These are phyloP conservation scores for Rosa chinensis DNA, from an alignment of 306 rosid genomes.

Conservation along the genomic window DNA sequence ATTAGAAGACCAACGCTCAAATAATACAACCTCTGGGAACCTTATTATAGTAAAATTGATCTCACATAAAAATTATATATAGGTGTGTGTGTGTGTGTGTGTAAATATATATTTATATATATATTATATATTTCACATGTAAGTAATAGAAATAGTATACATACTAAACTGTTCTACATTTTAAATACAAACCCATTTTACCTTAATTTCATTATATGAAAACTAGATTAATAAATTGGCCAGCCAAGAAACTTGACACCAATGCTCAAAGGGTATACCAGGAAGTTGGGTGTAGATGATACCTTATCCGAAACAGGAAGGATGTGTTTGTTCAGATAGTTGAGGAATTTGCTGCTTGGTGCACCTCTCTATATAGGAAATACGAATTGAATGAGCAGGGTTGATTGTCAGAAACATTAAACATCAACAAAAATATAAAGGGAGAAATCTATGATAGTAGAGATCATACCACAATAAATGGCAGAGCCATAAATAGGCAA, in stretches of 20 bases:
- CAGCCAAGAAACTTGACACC: neutral
- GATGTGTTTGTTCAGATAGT: conserved; percentile 71
- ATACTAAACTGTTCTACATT: neutral
- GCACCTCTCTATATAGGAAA: conserved; percentile 75
- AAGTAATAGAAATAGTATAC: too few species aligned
- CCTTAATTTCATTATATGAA: neutral
- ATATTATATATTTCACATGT: neutral
- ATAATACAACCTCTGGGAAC: neutral
- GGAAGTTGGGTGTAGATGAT: conserved; percentile 8
- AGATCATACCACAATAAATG: conserved; percentile 79
- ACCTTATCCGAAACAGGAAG: conserved; percentile 96
- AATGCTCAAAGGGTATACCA: neutral
- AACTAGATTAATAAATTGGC: neutral
- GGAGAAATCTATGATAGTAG: conserved; percentile 9
- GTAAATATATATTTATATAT: too few species aligned
- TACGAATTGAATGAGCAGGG: neutral
- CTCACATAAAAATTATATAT: neutral
- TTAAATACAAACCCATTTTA: neutral
- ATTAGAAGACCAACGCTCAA: neutral
- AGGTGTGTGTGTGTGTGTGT: too few species aligned
- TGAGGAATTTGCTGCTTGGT: conserved; percentile 85
- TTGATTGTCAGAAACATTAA: conserved; percentile 13
- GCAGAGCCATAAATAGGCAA: conserved; percentile 91
- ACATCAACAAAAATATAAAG: neutral
- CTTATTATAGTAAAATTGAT: too few species aligned